Base-by-base conservation (phyloP, 169 alveolate species). In the Babesia bigemina region DNA sequence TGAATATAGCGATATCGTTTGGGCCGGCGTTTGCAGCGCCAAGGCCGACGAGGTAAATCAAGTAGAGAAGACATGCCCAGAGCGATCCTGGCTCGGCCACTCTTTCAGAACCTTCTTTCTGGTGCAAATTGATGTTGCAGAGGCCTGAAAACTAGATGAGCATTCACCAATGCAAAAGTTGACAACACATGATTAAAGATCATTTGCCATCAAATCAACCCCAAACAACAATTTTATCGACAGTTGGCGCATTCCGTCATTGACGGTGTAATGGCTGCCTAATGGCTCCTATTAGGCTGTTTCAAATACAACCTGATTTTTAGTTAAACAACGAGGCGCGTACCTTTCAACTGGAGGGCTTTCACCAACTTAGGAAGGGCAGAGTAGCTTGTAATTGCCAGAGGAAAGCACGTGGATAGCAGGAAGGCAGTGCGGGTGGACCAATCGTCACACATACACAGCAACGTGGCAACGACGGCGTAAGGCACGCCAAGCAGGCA, bases 41-140 rank as follows among this genome's bases (percentile, higher is more conserved):
- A 14, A 75, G 45, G 11, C 33, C 44, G 13, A 65, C 28, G 63
- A 83, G 44, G 57, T 42, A 52, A 1, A 75, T 12, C 44, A 83
- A 16, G 61, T 83, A 83, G 28, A 74, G 17, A 13, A 50, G 61
- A 29, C 90, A 83, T 22, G 85, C 90, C 50, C 73, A 56, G 16
- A 83, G 45, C 9, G 86, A 72, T 29, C 90, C 90, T 12, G 90
- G 90, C 39, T 83, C 90, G 0, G 90, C 63, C 39, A 83, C 83
- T 79, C n/a, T 81, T 22, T 60, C 62, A 33, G 56, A 33, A 12
- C 47, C 58, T 12, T 55, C 71, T 14, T 53, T 55, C 7, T 26
- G 62, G 57, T 81, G 49, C 36, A 81, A 47, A 52, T 81, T 81
- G 21, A 0, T 4, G 19, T 56, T 63, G 29, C 63, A 69, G 2